Base-by-base conservation (phyloP, 495 filamentous ascomycete species). In the Tuber borchii region DNA sequence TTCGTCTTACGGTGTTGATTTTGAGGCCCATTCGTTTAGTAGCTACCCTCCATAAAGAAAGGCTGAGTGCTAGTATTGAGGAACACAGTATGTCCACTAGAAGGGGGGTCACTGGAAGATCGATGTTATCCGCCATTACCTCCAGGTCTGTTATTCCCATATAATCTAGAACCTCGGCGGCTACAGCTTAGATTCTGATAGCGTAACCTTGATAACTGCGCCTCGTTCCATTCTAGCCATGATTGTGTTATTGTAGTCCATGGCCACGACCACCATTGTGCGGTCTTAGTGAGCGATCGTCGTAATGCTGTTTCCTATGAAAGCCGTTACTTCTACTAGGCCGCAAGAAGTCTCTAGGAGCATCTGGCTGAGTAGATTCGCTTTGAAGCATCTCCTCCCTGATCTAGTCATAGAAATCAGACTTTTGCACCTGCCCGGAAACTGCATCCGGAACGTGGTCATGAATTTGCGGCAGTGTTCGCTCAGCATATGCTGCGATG, bases 11-110 rank as follows among this genome's bases (percentile, higher is more conserved):
- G 74, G 14, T 77, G 70, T 43, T 71, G 73, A 8, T 79, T 51
- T 34, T 76, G 40, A 48, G 77, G 78, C 0, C 70, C 46, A 78
- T 78, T 74, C 14, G 76, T 42, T 43, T 79, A 76, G 12, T 73
- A 72, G 37, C 73, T 79, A n/a, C 73, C 71, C 26, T 75, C 78
- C 0, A 76, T 56, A 51, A 76, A 71, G 37, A 75, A 68, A 43
- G 43, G 39, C 31, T 79, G 76, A 42, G 71, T 43, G 22, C 39
- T 42, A 26, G 26, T 79, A n/a, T 72, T 70, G n/a, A 75, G 71
- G 40, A 75, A 76, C 8, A 68, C 72, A n/a, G 71, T 61, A 20
- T 76, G 78, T 5, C 46, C 56, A 34, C 73, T 40, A 43, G 77
- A 71, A 8, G 76, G 69, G 20, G 73, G 73, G 78, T 37, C 75